A percentile compares a stretch with the other conserved stretches of the same genome.
These are phyloP conservation scores for Penicillium turbatum DNA, from an alignment of 495 filamentous ascomycete species.

Conservation along the genomic window DNA sequence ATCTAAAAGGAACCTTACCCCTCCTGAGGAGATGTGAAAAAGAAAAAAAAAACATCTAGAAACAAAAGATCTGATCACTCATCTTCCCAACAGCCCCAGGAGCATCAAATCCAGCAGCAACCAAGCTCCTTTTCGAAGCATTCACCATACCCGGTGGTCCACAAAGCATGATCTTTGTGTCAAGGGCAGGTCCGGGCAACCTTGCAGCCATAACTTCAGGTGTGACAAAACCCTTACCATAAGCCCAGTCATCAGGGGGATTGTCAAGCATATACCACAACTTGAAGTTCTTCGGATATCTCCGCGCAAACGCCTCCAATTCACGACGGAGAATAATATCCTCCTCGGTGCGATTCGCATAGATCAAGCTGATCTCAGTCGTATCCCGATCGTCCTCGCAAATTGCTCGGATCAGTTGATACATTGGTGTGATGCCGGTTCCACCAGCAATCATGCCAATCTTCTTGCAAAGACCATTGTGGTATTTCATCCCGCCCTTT, in stretches of 20 bases:
- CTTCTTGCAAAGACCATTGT: constrained; percentile 28
- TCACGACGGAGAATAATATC: constrained; percentile 37
- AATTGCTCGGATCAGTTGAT: constrained; percentile 46
- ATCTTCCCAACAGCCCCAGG: constrained; percentile 29
- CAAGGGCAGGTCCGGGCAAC: constrained; percentile 14
- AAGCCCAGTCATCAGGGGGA: constrained; percentile 17
- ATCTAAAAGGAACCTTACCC: too few relatives aligned
- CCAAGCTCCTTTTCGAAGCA: constrained; percentile 29
- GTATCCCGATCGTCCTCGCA: constrained; percentile 42
- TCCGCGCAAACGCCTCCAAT: constrained; percentile 39
- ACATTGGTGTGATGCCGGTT: constrained; percentile 54
- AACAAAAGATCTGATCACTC: constrained; percentile 31
- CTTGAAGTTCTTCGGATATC: constrained; percentile 34
- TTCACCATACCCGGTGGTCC: constrained; percentile 34
- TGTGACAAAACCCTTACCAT: constrained; percentile 21
- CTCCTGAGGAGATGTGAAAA: too few relatives aligned
- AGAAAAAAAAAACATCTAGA: constrained; percentile 6
- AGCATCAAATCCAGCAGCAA: constrained; percentile 22
- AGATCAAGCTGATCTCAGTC: constrained; percentile 43
- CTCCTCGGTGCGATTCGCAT: constrained; percentile 31
- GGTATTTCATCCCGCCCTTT: constrained; percentile 41
- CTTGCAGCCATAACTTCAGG: constrained; percentile 15
- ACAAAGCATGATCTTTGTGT: constrained; percentile 31
- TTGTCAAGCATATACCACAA: constrained; percentile 40
- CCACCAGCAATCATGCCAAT: constrained; percentile 49